phyloP scores from a whole-genome alignment of 306 rosid genomes.

The Alnus rubra region DNA sequence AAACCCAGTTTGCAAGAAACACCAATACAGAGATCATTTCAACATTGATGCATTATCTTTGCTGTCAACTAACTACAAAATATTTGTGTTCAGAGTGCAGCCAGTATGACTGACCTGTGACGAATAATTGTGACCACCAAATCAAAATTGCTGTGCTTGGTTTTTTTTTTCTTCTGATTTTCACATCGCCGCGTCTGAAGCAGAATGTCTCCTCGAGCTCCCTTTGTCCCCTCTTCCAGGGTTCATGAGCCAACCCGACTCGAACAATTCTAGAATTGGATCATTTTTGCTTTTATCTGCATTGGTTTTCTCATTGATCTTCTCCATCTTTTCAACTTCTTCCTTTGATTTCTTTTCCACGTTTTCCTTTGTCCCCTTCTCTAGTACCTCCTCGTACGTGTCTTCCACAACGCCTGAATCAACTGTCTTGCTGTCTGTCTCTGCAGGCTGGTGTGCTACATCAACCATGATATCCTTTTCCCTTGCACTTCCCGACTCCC shows the following conservation, averaged over 20 bases:
- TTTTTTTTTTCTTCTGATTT: neutral
- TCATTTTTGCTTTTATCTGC: constrained; percentile 30
- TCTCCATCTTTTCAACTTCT: neutral
- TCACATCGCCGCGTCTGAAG: neutral
- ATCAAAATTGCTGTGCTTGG: no score
- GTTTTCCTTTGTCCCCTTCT: constrained; percentile 31
- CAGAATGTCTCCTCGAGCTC: neutral
- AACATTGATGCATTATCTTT: neutral
- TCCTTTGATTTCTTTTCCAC: constrained; percentile 3
- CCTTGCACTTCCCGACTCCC: constrained; percentile 37
- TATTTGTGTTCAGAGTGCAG: no score
- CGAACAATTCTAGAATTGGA: constrained; percentile 58
- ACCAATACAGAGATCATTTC: neutral
- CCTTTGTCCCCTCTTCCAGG: constrained; percentile 8
- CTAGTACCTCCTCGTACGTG: constrained; percentile 40
- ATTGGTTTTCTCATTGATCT: neutral
- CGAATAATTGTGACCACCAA: no score
- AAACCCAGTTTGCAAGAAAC: neutral
- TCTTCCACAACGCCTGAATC: neutral
- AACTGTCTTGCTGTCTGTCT: constrained; percentile 8
- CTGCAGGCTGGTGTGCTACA: constrained; percentile 8
- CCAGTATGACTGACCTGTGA: no score
- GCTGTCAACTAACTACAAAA: no score
- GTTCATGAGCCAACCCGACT: constrained; percentile 64
- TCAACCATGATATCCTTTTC: constrained; percentile 50